Conservation (phyloP, 2,329 filamentous ascomycete species). For the Exophiala sideris region DNA sequence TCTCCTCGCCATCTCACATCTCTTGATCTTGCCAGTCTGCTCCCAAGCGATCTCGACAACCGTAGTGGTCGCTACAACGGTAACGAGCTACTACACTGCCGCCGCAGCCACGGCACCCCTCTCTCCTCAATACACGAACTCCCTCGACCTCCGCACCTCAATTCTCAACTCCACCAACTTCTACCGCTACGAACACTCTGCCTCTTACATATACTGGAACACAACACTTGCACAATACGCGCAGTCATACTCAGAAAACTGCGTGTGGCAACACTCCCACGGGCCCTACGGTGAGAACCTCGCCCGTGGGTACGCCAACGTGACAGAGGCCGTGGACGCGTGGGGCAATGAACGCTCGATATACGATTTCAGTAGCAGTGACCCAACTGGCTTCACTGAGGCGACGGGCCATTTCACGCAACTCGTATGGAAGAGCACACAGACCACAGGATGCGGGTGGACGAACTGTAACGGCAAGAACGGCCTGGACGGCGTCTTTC, state of each 20-base stretch:
- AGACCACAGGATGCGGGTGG: conserved; percentile 55
- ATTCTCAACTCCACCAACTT: conserved; percentile 64
- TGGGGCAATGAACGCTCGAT: conserved; percentile 61
- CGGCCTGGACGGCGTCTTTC: conserved; percentile 55
- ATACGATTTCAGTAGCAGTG: conserved; percentile 55
- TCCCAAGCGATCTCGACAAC: conserved; percentile 22
- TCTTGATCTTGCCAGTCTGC: conserved; percentile 16
- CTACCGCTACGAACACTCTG: conserved; percentile 63
- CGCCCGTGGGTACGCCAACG: conserved; percentile 63
- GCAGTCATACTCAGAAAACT: conserved; percentile 45
- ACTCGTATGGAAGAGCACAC: conserved; percentile 66
- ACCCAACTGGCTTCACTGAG: conserved; percentile 51
- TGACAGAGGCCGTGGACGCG: conserved; percentile 56
- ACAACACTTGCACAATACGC: conserved; percentile 58
- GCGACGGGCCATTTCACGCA: conserved; percentile 70
- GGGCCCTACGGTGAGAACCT: conserved; percentile 67
- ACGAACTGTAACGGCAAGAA: conserved; percentile 39
- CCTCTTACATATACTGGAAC: conserved; percentile 62
- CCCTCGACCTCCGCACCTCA: conserved; percentile 44
- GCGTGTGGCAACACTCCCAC: conserved; percentile 46
- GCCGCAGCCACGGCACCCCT: conserved; percentile 29
- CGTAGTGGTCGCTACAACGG: conserved; percentile 29
- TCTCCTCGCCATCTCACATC: background rate
- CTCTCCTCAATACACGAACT: conserved; percentile 43
- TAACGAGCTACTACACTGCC: conserved; percentile 25